These are phyloP conservation scores for Fomitopsis pinicola DNA, from an alignment of 1,284 basidiomycete genomes.

Conservation along the genomic window DNA sequence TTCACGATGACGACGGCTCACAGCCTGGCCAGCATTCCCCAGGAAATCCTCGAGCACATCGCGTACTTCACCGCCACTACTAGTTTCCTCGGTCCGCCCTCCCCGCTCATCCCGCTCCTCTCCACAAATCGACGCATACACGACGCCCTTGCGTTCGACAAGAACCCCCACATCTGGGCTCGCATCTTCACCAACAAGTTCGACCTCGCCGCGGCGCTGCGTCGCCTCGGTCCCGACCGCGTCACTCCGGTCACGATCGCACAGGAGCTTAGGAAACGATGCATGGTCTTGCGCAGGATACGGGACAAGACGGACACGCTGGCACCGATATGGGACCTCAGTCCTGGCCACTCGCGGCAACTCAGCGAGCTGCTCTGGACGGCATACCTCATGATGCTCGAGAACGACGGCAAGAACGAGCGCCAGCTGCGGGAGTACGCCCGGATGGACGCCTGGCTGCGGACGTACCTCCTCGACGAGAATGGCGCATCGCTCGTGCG, in stretches of 20 bases:
- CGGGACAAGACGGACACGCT: constrained; percentile 36
- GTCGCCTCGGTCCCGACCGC: constrained; percentile 23
- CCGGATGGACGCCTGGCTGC: constrained; percentile 32
- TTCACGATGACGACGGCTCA: background rate
- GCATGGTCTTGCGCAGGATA: constrained; percentile 48
- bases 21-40: constrained; percentile 26
- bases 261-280: constrained; percentile 45
- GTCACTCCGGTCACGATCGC: constrained; percentile 25
- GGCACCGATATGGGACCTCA: constrained; percentile 12
- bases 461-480: constrained; percentile 33
- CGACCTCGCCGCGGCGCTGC: constrained; percentile 28
- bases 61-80: constrained; percentile 33
- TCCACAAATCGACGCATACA: constrained; percentile 33
- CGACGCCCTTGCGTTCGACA: constrained; percentile 26
- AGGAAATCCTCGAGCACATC: constrained; percentile 39
- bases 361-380: constrained; percentile 40
- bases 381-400: constrained; percentile 51
- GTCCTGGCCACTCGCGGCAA: constrained; percentile 24
- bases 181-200: constrained; percentile 40
- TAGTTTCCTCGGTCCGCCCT: constrained; percentile 28
- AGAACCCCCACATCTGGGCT: constrained; percentile 41
- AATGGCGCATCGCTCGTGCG: constrained; percentile 30
- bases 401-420: constrained; percentile 51
- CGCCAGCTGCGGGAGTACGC: constrained; percentile 38
- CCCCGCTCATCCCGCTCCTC: constrained; percentile 32